Percentiles rank a stretch among this genome's conserved stretches.
phyloP scores from a whole-genome alignment of 371 early-diverging fungal genomes.

The Gilbertella persicaria region DNA sequence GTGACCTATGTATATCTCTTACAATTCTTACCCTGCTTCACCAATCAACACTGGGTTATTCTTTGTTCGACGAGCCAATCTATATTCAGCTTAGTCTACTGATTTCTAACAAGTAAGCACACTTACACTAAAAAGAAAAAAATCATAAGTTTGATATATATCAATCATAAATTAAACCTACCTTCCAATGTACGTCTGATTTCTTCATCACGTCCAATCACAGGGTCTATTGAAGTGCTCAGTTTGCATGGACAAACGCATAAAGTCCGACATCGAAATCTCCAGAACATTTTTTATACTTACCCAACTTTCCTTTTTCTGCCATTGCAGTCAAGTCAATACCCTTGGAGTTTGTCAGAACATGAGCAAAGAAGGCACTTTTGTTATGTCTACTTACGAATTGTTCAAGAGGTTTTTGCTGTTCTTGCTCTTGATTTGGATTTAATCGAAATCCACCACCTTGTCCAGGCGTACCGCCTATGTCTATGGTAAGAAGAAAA shows the following conservation, averaged over 20 bases:
- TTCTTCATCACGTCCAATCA: slow-evolving; percentile 85
- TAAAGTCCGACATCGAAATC: slow-evolving; percentile 25
- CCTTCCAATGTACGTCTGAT: slow-evolving; percentile 83
- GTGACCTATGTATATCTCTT: not conserved
- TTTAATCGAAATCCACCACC: slow-evolving; percentile 36
- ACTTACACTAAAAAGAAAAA: slow-evolving; percentile 26
- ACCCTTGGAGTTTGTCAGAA: slow-evolving; percentile 31
- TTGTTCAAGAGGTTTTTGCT: slow-evolving; percentile 42
- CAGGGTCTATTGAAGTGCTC: slow-evolving; percentile 61
- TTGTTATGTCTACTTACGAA: slow-evolving; percentile 27
- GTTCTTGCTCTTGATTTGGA: slow-evolving; percentile 42
- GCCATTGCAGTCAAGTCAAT: slow-evolving; percentile 82
- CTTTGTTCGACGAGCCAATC: slow-evolving; percentile 80
- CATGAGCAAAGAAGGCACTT: not conserved
- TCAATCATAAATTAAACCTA: no score
- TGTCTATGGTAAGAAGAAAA: not conserved
- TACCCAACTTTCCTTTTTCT: slow-evolving; percentile 63
- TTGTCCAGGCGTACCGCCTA: slow-evolving; percentile 12
- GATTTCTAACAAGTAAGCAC: not conserved
- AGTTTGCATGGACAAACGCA: not conserved
- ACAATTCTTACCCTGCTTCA: slow-evolving; percentile 57
- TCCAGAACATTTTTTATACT: slow-evolving; percentile 33
- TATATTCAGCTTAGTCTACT: slow-evolving; percentile 2
- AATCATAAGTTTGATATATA: not conserved
- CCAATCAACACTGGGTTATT: slow-evolving; percentile 93